Evolutionary conservation across 2,329 filamentous ascomycete species (phyloP).

Genomic region (Ceratocystis cacaofunesta): DNA sequence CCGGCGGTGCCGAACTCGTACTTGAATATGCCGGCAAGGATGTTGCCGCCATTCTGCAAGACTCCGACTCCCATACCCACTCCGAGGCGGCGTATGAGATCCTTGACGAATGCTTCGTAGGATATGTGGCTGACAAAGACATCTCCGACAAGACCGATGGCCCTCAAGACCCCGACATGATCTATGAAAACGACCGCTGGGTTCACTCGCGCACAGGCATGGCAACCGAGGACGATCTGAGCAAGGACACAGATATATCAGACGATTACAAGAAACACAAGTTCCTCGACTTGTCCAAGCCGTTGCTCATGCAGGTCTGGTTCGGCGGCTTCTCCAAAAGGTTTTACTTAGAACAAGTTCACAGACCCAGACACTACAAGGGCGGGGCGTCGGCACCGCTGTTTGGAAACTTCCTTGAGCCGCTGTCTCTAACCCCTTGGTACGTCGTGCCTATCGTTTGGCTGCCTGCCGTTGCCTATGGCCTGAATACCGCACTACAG

Average conservation of each 20-base stretch:
- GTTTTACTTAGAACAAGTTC: conserved; percentile 95
- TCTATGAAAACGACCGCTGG: conserved; percentile 20
- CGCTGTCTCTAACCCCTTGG: conserved; percentile 90
- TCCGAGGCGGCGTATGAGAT: conserved; percentile 69
- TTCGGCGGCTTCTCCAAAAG: conserved; percentile 74
- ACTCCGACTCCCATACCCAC: conserved; percentile 53
- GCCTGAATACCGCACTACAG: conserved; percentile 47
- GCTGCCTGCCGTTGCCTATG: conserved; percentile 67
- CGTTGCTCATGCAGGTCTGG: conserved; percentile 80
- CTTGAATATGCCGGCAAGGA: conserved; percentile 62
- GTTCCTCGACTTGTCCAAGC: conserved; percentile 77
- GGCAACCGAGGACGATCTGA: conserved; percentile 75
- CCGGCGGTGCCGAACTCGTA: conserved; percentile 76
- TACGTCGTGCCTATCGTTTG: conserved; percentile 74
- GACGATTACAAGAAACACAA: conserved; percentile 80
- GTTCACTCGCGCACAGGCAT: conserved; percentile 63
- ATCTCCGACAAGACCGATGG: conserved; percentile 18
- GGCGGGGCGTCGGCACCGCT: conserved; percentile 83
- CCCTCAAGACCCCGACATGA: conserved; percentile 22
- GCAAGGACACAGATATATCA: conserved; percentile 62
- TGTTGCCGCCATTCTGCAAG: conserved; percentile 40
- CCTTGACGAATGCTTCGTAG: conserved; percentile 18
- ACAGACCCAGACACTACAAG: conserved; percentile 88
- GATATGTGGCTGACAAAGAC: conserved; percentile 20
- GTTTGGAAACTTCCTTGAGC: conserved; percentile 97